A percentile compares a stretch with the other conserved stretches of the same genome.
phyloP scores from a whole-genome alignment of 1,139 yeast genomes.

The Blastobotrys aristatus region DNA sequence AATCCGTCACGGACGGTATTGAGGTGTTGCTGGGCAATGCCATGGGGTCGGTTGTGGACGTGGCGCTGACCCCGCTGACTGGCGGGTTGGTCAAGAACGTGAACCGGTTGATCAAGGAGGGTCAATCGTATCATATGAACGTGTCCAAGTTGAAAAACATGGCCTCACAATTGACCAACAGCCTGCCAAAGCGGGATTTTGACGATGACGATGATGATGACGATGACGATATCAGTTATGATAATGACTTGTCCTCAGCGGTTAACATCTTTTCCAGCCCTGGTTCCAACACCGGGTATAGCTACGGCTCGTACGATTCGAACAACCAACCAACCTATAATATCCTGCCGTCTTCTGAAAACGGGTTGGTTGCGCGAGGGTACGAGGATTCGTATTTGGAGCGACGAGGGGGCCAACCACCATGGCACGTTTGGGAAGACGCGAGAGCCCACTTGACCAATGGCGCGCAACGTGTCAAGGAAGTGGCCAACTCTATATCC shows the following conservation, averaged over 20 bases:
- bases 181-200: background rate
- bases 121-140: slow-evolving; percentile 18
- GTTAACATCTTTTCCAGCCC: background rate
- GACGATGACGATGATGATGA: background rate
- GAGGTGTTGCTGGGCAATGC: slow-evolving; percentile 29
- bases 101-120: slow-evolving; percentile 16
- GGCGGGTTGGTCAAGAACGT: slow-evolving; percentile 14
- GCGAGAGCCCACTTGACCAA: slow-evolving; percentile 17
- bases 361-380: background rate
- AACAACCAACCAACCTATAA: too few species aligned
- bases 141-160: background rate
- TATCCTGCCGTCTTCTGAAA: too few species aligned
- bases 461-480: slow-evolving; percentile 24
- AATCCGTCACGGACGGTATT: slow-evolving; percentile 33
- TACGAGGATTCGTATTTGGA: background rate
- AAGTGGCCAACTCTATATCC: slow-evolving; percentile 18
- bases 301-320: background rate
- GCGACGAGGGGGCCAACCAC: background rate
- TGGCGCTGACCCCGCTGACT: slow-evolving; percentile 14
- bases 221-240: background rate
- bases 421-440: slow-evolving; percentile 5
- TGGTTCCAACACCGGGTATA: background rate
- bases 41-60: slow-evolving; percentile 20
- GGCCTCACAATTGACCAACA: background rate
- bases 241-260: background rate